phyloP scores from a whole-genome alignment of 2,329 filamentous ascomycete species.

The Akanthomyces lecanii region DNA sequence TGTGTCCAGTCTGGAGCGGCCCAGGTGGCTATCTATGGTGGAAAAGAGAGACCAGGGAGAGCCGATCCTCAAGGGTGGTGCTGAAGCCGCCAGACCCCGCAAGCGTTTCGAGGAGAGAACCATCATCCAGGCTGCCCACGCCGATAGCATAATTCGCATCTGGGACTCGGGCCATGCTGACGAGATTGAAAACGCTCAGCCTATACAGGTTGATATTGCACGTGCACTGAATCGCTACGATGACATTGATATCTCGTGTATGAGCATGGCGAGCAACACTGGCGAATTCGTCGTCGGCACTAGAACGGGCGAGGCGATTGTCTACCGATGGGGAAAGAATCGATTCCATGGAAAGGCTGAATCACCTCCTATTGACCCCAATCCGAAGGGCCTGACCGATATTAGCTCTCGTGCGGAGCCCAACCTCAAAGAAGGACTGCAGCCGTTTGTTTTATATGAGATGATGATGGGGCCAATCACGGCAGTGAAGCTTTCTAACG shows the following conservation, averaged over 20 bases:
- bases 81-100: slow-evolving; percentile 62
- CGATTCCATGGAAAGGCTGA: slow-evolving; percentile 63
- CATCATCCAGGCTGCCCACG: slow-evolving; percentile 81
- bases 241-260: slow-evolving; percentile 70
- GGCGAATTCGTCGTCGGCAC: slow-evolving; percentile 84
- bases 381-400: slow-evolving; percentile 67
- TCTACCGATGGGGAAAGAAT: slow-evolving; percentile 88
- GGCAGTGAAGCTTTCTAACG: slow-evolving; percentile 78
- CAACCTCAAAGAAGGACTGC: slow-evolving; percentile 69
- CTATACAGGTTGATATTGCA: slow-evolving; percentile 82
- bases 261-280: slow-evolving; percentile 74
- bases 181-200: slow-evolving; percentile 79
- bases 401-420: slow-evolving; percentile 70
- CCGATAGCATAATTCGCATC: slow-evolving; percentile 83
- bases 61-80: slow-evolving; percentile 72
- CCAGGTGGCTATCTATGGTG: slow-evolving; percentile 84
- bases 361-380: slow-evolving; percentile 46
- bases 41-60: slow-evolving; percentile 79
- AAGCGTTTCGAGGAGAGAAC: slow-evolving; percentile 80
- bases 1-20: slow-evolving; percentile 70
- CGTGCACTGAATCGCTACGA: slow-evolving; percentile 76
- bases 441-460: slow-evolving; percentile 77
- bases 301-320: slow-evolving; percentile 73
- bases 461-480: slow-evolving; percentile 79
- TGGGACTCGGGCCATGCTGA: slow-evolving; percentile 93